A percentile compares a stretch with the other conserved stretches of the same genome.
These are phyloP conservation scores for Penicillium sp. DNA, from an alignment of 2,329 filamentous ascomycete species.

Conservation along the genomic window DNA sequence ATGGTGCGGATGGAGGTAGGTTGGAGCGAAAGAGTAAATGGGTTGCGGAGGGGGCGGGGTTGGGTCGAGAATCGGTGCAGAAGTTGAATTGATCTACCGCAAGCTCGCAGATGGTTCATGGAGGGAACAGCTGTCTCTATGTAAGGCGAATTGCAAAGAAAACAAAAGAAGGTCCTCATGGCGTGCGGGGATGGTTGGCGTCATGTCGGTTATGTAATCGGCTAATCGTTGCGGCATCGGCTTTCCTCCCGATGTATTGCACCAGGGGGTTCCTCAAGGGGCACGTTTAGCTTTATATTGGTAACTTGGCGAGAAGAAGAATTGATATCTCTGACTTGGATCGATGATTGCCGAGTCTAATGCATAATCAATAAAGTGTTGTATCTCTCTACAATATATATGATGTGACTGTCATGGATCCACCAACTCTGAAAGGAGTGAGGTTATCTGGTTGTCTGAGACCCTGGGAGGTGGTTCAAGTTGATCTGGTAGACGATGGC, in stretches of 20 bases:
- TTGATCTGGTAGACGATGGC: too few relatives aligned
- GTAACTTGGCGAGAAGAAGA: too few relatives aligned
- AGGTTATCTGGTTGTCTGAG: too few relatives aligned
- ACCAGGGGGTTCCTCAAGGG: not conserved
- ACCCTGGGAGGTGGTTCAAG: too few relatives aligned
- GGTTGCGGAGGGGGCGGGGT: conserved; percentile 19
- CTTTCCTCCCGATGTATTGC: conserved; percentile 1
- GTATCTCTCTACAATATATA: too few relatives aligned
- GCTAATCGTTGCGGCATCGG: conserved; percentile 3
- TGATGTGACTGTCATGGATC: too few relatives aligned
- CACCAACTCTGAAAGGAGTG: too few relatives aligned
- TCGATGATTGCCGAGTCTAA: too few relatives aligned
- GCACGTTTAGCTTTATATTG: not conserved
- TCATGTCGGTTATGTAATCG: conserved; percentile 26
- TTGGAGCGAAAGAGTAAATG: conserved; percentile 25
- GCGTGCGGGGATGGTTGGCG: conserved; percentile 27
- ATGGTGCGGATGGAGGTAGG: conserved; percentile 52
- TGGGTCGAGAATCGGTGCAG: conserved; percentile 24
- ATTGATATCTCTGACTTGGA: too few relatives aligned
- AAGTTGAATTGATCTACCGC: conserved; percentile 28
- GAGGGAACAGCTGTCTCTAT: conserved; percentile 12
- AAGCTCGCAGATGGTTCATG: conserved; percentile 34
- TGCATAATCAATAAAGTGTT: too few relatives aligned
- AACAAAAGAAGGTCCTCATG: conserved; percentile 14
- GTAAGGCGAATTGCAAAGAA: conserved; percentile 13